Percentiles rank a stretch among this genome's conserved stretches.
phyloP scores from a whole-genome alignment of 2,329 filamentous ascomycete genomes.

The Ceratocystis harringtonii region DNA sequence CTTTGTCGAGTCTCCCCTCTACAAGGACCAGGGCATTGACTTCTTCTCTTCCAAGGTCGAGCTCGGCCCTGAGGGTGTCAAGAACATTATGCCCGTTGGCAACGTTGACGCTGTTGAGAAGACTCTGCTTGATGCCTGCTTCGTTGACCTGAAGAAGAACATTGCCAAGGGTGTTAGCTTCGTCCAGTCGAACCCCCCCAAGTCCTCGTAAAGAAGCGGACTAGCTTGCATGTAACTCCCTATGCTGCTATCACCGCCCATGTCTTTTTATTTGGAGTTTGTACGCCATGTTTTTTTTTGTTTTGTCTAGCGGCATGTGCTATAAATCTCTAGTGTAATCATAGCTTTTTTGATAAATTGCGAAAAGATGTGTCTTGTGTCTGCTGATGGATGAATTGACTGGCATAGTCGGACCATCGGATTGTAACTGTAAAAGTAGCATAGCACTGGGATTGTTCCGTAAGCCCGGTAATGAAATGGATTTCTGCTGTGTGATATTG shows the following conservation, averaged over 20 bases:
- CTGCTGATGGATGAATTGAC: background rate
- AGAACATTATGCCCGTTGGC: conserved; percentile 83
- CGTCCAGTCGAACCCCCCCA: conserved; percentile 26
- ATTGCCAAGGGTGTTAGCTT: conserved; percentile 73
- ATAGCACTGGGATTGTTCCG: too few relatives aligned
- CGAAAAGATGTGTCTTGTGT: background rate
- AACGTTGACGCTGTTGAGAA: conserved; percentile 73
- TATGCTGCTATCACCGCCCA: background rate
- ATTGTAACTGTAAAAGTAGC: too few relatives aligned
- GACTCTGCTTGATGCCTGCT: conserved; percentile 72
- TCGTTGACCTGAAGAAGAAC: conserved; percentile 82
- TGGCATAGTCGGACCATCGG: too few relatives aligned
- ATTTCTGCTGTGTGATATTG: too few relatives aligned
- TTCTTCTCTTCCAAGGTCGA: conserved; percentile 95
- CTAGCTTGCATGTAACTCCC: background rate
- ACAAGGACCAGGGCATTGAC: conserved; percentile 94
- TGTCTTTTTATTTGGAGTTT: conserved; percentile 12
- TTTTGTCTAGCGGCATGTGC: conserved; percentile 2
- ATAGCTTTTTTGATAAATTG: conserved; percentile 12
- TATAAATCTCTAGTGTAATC: conserved; percentile 16
- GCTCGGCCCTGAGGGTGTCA: conserved; percentile 89
- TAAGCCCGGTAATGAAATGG: too few relatives aligned
- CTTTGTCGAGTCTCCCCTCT: conserved; percentile 91
- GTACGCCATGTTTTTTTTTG: conserved; percentile 10
- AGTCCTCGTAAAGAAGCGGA: conserved; percentile 12